Evolutionary conservation across 2,329 filamentous ascomycete genomes (phyloP), one percentile per base, ranked within the genome.

Genomic region (Phialocephala sp.): DNA sequence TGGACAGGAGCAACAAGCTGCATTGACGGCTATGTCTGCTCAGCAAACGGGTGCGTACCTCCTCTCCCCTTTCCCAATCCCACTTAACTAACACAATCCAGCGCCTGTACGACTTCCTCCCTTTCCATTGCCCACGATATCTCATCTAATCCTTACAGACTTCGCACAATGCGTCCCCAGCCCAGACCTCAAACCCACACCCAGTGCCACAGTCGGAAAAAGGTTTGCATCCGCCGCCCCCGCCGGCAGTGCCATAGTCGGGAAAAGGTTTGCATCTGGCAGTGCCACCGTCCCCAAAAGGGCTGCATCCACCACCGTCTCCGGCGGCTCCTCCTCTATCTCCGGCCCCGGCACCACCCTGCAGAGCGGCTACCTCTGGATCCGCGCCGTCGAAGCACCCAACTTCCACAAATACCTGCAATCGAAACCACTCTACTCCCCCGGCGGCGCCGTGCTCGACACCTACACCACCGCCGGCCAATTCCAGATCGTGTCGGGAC

Each of bases 331-430:
- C 27, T 70, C 69, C 3, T 67, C 76, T 22, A 72, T 73, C 14
- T 35, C 39, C 8, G 66, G 66, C 18, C 80, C 80, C 0, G 80
- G 81, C 8, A 77, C 75, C 1, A 85, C 82, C 0, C 79, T 87
- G 0, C 79, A 84, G 66, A 72, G 71, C 2, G 84, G 83, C 0
- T 74, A 71, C 60, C 62, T 65, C 62, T 85, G 65, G 65, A 84
- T 88, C 70, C 83, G 86, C 8, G 85, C 83, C 0, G 85, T 88
- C 1, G 82, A 79, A 35, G 75, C 80, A 0, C 86, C 86, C 43
- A 87, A 88, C 76, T 88, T 82, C 75, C 83, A 85, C 77, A 82
- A 81, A 67, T 85, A 85, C 72, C 78, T 85, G 2, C 83, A 85
- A 76, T 82, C 82, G 9, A 76, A 77, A 41, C 80, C 82, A 1